Evolutionary conservation across 2,329 filamentous ascomycete species (phyloP).

Genomic region (Xylaria sp.): DNA sequence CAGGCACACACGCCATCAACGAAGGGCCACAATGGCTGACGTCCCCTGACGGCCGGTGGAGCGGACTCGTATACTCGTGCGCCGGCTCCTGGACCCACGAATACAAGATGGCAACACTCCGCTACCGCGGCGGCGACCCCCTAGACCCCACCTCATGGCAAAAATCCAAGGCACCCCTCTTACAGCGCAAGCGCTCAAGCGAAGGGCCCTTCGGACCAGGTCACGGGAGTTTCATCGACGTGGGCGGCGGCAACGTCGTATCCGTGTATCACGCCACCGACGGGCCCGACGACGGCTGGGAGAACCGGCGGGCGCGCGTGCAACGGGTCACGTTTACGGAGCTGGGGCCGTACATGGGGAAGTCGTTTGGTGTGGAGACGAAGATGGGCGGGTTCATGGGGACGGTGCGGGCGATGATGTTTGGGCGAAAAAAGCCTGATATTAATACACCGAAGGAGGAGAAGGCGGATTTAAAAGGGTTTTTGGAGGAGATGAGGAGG

Average conservation of each 20-base stretch:
- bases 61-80: slow-evolving; percentile 30
- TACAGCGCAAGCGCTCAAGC: slow-evolving; percentile 18
- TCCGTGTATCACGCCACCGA: slow-evolving; percentile 32
- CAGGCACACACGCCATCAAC: slow-evolving; percentile 32
- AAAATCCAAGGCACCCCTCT: slow-evolving; percentile 27
- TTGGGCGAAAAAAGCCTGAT: background rate
- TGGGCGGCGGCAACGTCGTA: slow-evolving; percentile 24
- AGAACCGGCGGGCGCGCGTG: slow-evolving; percentile 27
- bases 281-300: slow-evolving; percentile 28
- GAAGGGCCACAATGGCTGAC: slow-evolving; percentile 32
- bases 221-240: slow-evolving; percentile 29
- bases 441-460: background rate
- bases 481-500: slow-evolving; percentile 18
- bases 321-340: slow-evolving; percentile 30
- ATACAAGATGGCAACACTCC: slow-evolving; percentile 32
- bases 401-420: slow-evolving; percentile 10
- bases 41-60: slow-evolving; percentile 29
- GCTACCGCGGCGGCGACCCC: slow-evolving; percentile 29
- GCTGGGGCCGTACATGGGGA: slow-evolving; percentile 30
- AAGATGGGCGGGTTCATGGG: slow-evolving; percentile 11
- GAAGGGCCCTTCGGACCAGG: slow-evolving; percentile 28
- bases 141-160: slow-evolving; percentile 27
- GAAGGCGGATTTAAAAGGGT: slow-evolving; percentile 16
- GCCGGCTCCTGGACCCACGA: slow-evolving; percentile 33
- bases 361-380: slow-evolving; percentile 17